phyloP scores from a whole-genome alignment of 2,329 filamentous ascomycete species.

The Emmonsiellopsis sp. region DNA sequence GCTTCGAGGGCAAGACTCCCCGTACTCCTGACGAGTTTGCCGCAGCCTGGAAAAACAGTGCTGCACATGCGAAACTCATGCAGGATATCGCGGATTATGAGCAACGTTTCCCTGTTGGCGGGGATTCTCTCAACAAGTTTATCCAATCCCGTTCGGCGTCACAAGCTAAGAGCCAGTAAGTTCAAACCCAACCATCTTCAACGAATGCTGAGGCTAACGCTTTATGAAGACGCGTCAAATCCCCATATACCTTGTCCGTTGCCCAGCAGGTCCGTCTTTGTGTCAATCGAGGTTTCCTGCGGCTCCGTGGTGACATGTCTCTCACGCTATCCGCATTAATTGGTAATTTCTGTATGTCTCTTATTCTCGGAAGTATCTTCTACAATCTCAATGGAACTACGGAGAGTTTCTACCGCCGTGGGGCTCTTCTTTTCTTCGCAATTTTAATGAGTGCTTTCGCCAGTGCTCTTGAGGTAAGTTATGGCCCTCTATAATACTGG shows the following conservation, averaged over 20 bases:
- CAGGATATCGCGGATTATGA: conserved; percentile 37
- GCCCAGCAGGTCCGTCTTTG: conserved; percentile 67
- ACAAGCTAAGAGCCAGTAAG: conserved; percentile 31
- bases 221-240: conserved; percentile 47
- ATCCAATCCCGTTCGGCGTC: conserved; percentile 28
- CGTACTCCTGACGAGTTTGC: conserved; percentile 62
- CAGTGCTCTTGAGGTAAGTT: conserved; percentile 59
- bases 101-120: conserved; percentile 28
- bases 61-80: conserved; percentile 34
- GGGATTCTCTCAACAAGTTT: conserved; percentile 4
- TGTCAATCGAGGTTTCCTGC: conserved; percentile 67
- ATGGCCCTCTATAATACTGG: conserved; percentile 17
- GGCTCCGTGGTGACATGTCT: conserved; percentile 64
- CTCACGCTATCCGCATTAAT: conserved; percentile 56
- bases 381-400: conserved; percentile 60
- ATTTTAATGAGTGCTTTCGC: conserved; percentile 78
- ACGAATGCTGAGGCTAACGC: neutral
- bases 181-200: neutral
- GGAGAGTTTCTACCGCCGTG: conserved; percentile 65
- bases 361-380: conserved; percentile 74
- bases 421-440: conserved; percentile 76
- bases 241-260: conserved; percentile 74
- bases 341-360: conserved; percentile 63
- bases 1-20: conserved; percentile 38
- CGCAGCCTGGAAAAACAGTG: conserved; percentile 44